Percentiles rank a stretch among this genome's conserved stretches.
Evolutionary conservation across 2,329 filamentous ascomycete genomes (phyloP).

Genomic region (Coniochaeta sp.): DNA sequence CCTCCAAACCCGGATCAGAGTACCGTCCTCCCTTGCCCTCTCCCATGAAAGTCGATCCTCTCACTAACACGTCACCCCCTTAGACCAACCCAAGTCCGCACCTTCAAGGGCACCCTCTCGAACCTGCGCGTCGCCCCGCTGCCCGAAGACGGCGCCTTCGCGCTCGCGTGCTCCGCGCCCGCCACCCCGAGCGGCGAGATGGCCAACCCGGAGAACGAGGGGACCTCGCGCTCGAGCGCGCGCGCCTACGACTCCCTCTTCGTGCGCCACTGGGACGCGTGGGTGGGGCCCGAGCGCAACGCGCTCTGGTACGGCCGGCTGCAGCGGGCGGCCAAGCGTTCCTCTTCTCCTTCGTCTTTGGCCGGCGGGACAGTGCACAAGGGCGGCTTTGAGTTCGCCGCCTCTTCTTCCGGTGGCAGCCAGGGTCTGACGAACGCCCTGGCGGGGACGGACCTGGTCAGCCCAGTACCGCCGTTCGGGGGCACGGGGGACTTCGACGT

Average conservation of each 20-base stretch:
- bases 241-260: slow-evolving; percentile 69
- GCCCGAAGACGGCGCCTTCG: slow-evolving; percentile 35
- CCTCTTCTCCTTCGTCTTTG: slow-evolving; percentile 13
- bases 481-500: slow-evolving; percentile 77
- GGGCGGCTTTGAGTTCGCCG: slow-evolving; percentile 30
- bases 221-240: slow-evolving; percentile 55
- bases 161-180: slow-evolving; percentile 53
- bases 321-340: slow-evolving; percentile 31
- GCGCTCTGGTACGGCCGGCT: slow-evolving; percentile 68
- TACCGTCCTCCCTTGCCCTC: neutral
- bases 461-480: slow-evolving; percentile 71
- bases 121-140: slow-evolving; percentile 52
- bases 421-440: slow-evolving; percentile 56
- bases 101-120: slow-evolving; percentile 46
- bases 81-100: slow-evolving; percentile 37
- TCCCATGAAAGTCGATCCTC: neutral
- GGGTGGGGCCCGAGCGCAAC: slow-evolving; percentile 59
- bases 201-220: slow-evolving; percentile 55
- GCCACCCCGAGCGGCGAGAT: slow-evolving; percentile 63
- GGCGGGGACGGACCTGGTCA: slow-evolving; percentile 50
- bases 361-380: slow-evolving; percentile 21
- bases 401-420: too few species aligned
- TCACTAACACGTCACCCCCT: neutral
- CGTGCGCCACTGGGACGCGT: slow-evolving; percentile 80
- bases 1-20: slow-evolving; percentile 19